Evolutionary conservation across 768 basidiomycete species (phyloP).

Genomic region (Astraeus odoratus): DNA sequence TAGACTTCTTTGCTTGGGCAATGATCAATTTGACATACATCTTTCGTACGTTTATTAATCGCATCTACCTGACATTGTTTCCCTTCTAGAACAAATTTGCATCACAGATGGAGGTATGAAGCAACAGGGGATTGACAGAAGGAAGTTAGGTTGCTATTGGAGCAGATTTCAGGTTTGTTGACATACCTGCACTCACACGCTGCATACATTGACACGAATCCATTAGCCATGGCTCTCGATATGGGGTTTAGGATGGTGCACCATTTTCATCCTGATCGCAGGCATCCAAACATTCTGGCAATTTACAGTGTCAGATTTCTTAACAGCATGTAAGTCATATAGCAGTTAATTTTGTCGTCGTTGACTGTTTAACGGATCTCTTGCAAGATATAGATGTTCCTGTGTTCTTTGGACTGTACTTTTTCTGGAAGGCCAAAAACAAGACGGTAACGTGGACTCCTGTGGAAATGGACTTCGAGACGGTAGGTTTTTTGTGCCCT

Average conservation of each 20-base stretch:
- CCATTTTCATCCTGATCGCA: slow-evolving; percentile 51
- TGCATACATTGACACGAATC: background rate
- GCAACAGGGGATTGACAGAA: slow-evolving; percentile 60
- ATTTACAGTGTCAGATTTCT: slow-evolving; percentile 47
- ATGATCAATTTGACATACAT: slow-evolving; percentile 64
- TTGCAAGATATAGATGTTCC: slow-evolving; percentile 28
- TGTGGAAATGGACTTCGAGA: slow-evolving; percentile 65
- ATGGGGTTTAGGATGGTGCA: slow-evolving; percentile 61
- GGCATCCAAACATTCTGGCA: slow-evolving; percentile 55
- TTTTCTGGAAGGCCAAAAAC: slow-evolving; percentile 16
- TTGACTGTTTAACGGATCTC: background rate
- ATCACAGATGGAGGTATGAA: slow-evolving; percentile 60
- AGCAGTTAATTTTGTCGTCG: too few relatives aligned
- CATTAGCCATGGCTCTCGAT: slow-evolving; percentile 51
- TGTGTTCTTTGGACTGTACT: slow-evolving; percentile 16
- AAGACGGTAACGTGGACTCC: slow-evolving; percentile 39
- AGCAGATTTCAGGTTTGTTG: slow-evolving; percentile 39
- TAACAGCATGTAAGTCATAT: slow-evolving; percentile 38
- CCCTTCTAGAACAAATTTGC: too few relatives aligned
- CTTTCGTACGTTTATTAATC: too few relatives aligned
- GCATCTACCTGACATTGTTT: too few relatives aligned
- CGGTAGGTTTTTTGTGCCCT: slow-evolving; percentile 34
- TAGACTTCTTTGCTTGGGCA: slow-evolving; percentile 60
- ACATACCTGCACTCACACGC: too few relatives aligned
- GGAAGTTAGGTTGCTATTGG: slow-evolving; percentile 53